phyloP scores from a whole-genome alignment of 2,329 filamentous ascomycete genomes.

The Incumbomyces delicatus region DNA sequence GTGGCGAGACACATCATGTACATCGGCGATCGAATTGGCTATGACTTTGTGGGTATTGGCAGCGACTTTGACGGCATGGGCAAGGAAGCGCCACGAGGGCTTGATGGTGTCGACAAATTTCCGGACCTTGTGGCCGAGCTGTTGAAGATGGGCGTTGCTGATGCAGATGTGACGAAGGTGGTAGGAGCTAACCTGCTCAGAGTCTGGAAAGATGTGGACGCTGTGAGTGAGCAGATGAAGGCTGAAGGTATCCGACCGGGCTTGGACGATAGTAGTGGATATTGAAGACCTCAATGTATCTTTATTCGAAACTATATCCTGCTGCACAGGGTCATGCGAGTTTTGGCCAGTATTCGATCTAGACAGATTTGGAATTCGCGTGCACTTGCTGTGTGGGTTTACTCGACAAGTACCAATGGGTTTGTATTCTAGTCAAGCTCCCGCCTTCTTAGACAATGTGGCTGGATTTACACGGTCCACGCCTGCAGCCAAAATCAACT shows the following conservation, averaged over 20 bases:
- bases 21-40: conserved; percentile 75
- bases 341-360: no score
- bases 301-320: no score
- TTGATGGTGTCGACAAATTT: conserved; percentile 79
- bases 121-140: conserved; percentile 69
- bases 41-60: conserved; percentile 76
- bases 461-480: no score
- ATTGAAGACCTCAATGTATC: background rate
- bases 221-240: conserved; percentile 58
- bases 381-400: no score
- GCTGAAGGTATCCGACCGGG: conserved; percentile 37
- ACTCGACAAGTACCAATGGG: no score
- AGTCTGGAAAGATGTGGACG: conserved; percentile 73
- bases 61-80: conserved; percentile 72
- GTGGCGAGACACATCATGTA: conserved; percentile 73
- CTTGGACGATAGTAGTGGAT: conserved; percentile 31
- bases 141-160: conserved; percentile 61
- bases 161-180: conserved; percentile 63
- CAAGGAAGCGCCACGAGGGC: conserved; percentile 51
- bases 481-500: no score
- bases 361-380: no score
- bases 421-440: no score
- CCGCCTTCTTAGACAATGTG: no score
- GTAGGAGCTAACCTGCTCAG: conserved; percentile 72
- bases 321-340: no score